Conservation (phyloP, 495 filamentous ascomycete genomes). For the Xylaria venustula region DNA sequence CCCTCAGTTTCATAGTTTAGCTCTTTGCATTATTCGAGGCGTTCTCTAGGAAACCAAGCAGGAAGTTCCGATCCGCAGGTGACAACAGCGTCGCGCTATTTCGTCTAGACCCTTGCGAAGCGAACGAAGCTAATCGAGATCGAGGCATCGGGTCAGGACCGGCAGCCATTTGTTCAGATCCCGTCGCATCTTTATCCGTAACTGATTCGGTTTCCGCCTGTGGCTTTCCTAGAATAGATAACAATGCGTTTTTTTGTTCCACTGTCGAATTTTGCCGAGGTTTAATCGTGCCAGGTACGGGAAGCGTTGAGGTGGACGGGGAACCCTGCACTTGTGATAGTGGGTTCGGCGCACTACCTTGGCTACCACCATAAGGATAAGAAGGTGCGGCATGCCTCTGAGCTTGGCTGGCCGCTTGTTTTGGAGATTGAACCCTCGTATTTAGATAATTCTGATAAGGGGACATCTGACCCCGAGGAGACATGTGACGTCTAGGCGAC, state of each 20-base stretch:
- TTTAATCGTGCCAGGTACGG: conserved; percentile 20
- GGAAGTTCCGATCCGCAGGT: conserved; percentile 70
- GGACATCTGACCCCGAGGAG: conserved; percentile 21
- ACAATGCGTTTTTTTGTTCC: conserved; percentile 65
- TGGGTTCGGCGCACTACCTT: conserved; percentile 19
- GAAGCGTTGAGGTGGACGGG: conserved; percentile 30
- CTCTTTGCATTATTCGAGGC: conserved; percentile 27
- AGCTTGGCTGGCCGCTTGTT: conserved; percentile 12
- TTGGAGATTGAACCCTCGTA: conserved; percentile 17
- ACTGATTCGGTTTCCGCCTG: conserved; percentile 46
- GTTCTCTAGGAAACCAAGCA: conserved; percentile 68
- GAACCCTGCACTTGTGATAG: conserved; percentile 33
- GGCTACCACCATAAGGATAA: conserved; percentile 22
- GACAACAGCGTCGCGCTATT: conserved; percentile 57
- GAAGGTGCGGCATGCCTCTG: conserved; percentile 14
- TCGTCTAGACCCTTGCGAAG: conserved; percentile 41
- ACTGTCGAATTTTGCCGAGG: conserved; percentile 36
- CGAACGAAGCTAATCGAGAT: conserved; percentile 41
- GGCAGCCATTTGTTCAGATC: conserved; percentile 37
- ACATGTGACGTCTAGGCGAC: conserved; percentile 19
- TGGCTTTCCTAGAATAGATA: conserved; percentile 71
- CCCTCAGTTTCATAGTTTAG: conserved; percentile 10
- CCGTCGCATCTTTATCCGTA: conserved; percentile 32
- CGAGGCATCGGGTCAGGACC: conserved; percentile 35
- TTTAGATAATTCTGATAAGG: conserved; percentile 18